Evolutionary conservation across 495 filamentous ascomycete species (phyloP).

Genomic region (Penicillium waksmanii): DNA sequence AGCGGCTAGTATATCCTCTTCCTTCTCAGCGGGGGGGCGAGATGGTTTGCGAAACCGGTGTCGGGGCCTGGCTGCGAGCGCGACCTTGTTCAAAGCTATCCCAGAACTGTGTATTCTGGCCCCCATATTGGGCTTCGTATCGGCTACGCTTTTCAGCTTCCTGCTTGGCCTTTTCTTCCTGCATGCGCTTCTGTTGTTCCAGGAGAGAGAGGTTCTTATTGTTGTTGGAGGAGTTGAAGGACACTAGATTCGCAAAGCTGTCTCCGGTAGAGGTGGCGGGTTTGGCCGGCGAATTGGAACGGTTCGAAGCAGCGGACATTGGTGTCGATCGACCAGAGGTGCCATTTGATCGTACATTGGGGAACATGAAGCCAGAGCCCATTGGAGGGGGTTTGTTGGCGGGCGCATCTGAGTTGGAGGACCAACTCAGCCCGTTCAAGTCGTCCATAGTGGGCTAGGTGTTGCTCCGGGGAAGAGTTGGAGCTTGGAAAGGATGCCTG

Average conservation of each 20-base stretch:
- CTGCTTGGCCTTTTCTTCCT: constrained; percentile 75
- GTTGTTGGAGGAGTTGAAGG: constrained; percentile 68
- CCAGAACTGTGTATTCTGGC: constrained; percentile 66
- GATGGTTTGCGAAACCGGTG: constrained; percentile 56
- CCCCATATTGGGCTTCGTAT: constrained; percentile 75
- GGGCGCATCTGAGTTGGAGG: constrained; percentile 38
- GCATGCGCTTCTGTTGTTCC: constrained; percentile 81
- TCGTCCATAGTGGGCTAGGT: constrained; percentile 55
- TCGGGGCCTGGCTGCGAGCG: constrained; percentile 42
- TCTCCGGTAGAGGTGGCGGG: constrained; percentile 68
- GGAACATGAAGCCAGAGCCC: constrained; percentile 60
- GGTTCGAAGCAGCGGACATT: constrained; percentile 57
- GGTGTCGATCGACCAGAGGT: constrained; percentile 73
- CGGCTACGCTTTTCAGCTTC: constrained; percentile 71
- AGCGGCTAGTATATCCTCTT: constrained; percentile 65
- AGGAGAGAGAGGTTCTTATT: constrained; percentile 73
- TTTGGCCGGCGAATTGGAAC: constrained; percentile 54
- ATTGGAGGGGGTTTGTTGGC: constrained; percentile 51
- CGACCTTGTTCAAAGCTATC: constrained; percentile 61
- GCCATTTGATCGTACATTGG: constrained; percentile 59
- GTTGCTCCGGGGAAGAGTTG: constrained; percentile 7
- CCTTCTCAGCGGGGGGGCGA: constrained; percentile 47
- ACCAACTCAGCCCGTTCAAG: constrained; percentile 61
- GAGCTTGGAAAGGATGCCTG: constrained; percentile 4
- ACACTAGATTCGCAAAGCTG: constrained; percentile 88